Evolutionary conservation across 1,284 basidiomycete genomes (phyloP), one percentile per base, ranked within the genome.

Genomic region (Sporisorium sorghi): DNA sequence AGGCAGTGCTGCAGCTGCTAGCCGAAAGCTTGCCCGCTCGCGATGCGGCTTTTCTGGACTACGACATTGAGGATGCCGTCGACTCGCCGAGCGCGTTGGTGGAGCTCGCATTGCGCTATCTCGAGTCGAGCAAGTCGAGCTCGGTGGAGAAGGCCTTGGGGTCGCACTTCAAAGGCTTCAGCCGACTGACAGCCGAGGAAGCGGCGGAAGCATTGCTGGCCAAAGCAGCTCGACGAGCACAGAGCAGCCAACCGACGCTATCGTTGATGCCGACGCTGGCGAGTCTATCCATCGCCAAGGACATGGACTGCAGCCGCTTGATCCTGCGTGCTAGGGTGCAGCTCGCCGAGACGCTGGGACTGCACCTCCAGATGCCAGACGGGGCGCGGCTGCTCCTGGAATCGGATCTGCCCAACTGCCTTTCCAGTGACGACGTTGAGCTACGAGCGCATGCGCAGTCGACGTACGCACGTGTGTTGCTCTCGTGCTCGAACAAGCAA

Each of bases 391-490:
- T 64, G 32, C 65, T 65, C 19, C 19, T 69, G 39, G 71, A 73
- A 30, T 32, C 56, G 5, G 65, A 68, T 32, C 50, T 73, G 32
- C 61, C 65, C 2, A 50, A 54, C 43, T 68, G 54, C 46, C 39
- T 73, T 11, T 49, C 51, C 2, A 69, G 33, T 58, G 57, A 69
- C 28, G 65, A 73, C 30, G 54, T 35, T 8, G 64, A 67, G 49
- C 59, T 60, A 48, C 59, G 58, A 59, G 61, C 56, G 43, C 61
- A 50, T 1, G 65, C 60, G 15, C 61, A 61, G 49, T 74, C 67
- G 72, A 67, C 67, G 3, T 74, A 70, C 21, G 67, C 72, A 26
- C 63, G 62, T 21, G 12, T 70, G 12, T 35, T 74, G 46, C 59
- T 74, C 10, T 55, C 67, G 6, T 73, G 65, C 35, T 57, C 61